Evolutionary conservation across 2,329 filamentous ascomycete genomes (phyloP), one percentile per base, ranked within the genome.

Genomic region (Ceratocystis alfenasii): DNA sequence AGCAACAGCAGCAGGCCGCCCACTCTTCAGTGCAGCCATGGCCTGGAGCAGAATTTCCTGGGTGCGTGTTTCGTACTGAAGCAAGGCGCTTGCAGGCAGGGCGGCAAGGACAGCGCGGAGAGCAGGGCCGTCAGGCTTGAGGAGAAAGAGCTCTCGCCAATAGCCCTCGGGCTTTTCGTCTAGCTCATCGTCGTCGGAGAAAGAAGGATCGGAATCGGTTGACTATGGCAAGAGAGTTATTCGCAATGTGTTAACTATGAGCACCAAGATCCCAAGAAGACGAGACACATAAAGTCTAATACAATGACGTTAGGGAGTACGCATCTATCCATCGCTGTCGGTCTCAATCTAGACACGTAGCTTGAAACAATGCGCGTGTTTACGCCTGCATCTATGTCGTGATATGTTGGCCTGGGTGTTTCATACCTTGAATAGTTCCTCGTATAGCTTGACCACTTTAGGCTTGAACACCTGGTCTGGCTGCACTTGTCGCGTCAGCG

Each of bases 111-210:
- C 82, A 62, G 77, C 78, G 73, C 84, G 83, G 69, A 99, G 78
- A 62, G 85, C 82, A 3, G 79, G 74, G 65, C 84, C 81, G 73
- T 96, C 90, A 25, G 93, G 92, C 69, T 86, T 86, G 67, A 96
- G 80, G 46, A 99, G 82, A 75, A 99, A 99, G 77, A 99, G 91
- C 76, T 96, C 94, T 70, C 85, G 83, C 94, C 94, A 99, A 77
- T 96, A 99, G 55, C 91, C 93, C 68, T 96, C 90, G 0, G 89
- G 83, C 69, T 87, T 87, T 33, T 91, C 87, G 63, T 79, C 76
- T 67, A 85, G 82, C 68, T 88, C 82, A 65, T 85, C 82, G 65
- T 85, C 82, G 77, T 88, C 30, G 48, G 66, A 30, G 65, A 63
- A 53, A 20, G 48, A 36, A 30, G 15, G 25, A 17, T 65, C 53